phyloP scores from a whole-genome alignment of 2,329 filamentous ascomycete genomes.

The Aspergillus sp. region DNA sequence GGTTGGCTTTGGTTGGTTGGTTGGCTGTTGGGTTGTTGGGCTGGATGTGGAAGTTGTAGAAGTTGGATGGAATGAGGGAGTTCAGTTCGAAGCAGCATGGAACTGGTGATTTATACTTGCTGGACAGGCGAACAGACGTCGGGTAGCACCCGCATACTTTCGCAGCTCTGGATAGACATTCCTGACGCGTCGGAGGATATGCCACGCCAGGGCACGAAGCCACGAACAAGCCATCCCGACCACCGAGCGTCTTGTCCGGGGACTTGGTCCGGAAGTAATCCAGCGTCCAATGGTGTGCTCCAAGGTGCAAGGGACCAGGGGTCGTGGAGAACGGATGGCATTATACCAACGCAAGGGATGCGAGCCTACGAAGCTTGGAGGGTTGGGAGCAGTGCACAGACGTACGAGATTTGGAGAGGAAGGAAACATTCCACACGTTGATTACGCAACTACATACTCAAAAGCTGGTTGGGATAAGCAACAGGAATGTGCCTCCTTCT shows the following conservation, averaged over 20 bases:
- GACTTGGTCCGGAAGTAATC: not conserved
- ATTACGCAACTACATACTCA: slow-evolving; percentile 8
- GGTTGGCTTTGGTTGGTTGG: not conserved
- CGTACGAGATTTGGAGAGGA: not conserved
- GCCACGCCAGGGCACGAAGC: not conserved
- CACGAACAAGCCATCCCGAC: not conserved
- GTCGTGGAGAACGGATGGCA: not conserved
- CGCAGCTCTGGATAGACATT: slow-evolving; percentile 1
- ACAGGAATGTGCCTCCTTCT: slow-evolving; percentile 43
- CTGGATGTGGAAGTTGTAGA: slow-evolving; percentile 5
- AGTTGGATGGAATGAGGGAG: not conserved
- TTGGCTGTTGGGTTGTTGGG: not conserved
- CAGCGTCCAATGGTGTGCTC: not conserved
- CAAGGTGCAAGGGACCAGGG: not conserved
- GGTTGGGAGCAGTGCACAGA: not conserved
- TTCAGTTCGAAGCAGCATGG: not conserved
- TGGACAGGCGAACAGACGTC: not conserved
- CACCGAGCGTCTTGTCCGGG: not conserved
- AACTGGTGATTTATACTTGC: slow-evolving; percentile 6
- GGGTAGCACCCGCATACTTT: not conserved
- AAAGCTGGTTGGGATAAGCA: slow-evolving; percentile 13
- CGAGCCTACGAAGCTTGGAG: not conserved
- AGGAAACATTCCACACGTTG: slow-evolving; percentile 2
- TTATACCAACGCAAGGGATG: slow-evolving; percentile 2
- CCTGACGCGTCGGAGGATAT: not conserved